Percentiles rank a stretch among this genome's conserved stretches.
phyloP scores from a whole-genome alignment of 2,329 filamentous ascomycete genomes.

The Trichoderma endophyticum region DNA sequence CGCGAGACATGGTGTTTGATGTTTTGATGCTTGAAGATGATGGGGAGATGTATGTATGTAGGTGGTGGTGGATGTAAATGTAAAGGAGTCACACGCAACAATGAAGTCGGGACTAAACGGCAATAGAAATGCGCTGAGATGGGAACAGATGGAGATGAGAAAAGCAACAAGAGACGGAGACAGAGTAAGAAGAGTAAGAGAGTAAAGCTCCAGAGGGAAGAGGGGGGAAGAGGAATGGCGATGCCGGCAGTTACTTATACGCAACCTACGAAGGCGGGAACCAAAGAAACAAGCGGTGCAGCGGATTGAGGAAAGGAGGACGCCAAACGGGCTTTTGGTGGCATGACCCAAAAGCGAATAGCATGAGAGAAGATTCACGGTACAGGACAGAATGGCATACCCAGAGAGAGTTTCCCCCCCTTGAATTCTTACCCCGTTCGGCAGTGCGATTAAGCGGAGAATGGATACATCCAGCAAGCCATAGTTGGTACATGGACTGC shows the following conservation, averaged over 20 bases:
- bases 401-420: not conserved
- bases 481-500: not conserved
- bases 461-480: not conserved
- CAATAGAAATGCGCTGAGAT: not conserved
- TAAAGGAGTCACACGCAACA: not conserved
- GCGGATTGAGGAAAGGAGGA: not conserved
- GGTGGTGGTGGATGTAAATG: not conserved
- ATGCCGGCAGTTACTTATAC: not conserved
- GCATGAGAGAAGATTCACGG: not conserved
- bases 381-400: not conserved
- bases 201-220: not conserved
- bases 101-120: not conserved
- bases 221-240: not conserved
- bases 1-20: constrained; percentile 42
- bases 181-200: not conserved
- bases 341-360: not conserved
- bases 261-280: not conserved
- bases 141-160: not conserved
- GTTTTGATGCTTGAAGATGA: not conserved
- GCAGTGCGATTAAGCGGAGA: constrained; percentile 14
- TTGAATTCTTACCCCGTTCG: not conserved
- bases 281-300: not conserved
- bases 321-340: not conserved
- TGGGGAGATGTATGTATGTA: not conserved
- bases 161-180: not conserved